These are phyloP conservation scores for Hypseocharis bilobata DNA, from an alignment of 441 rosid species.

Conservation along the genomic window DNA sequence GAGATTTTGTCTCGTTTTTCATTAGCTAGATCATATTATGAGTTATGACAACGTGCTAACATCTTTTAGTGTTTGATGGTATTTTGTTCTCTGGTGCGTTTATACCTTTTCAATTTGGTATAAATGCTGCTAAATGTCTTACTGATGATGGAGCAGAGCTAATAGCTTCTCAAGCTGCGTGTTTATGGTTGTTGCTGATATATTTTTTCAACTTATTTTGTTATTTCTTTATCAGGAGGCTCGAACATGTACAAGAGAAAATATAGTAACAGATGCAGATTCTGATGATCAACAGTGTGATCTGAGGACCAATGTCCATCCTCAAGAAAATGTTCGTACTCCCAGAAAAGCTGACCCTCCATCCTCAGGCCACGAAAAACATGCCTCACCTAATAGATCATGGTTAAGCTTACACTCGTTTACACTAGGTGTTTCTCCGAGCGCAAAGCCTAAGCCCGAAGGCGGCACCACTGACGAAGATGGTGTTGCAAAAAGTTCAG, in stretches of 20 bases:
- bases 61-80: background rate
- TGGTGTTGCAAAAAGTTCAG: conserved; percentile 23
- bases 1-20: background rate
- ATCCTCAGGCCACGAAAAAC: conserved; percentile 34
- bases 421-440: conserved; percentile 29
- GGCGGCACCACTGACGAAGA: conserved; percentile 23
- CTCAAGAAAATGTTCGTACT: conserved; percentile 13
- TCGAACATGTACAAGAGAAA: conserved; percentile 25
- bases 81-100: background rate
- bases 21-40: conserved; percentile 1
- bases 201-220: conserved; percentile 5
- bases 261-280: conserved; percentile 25
- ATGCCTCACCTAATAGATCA: conserved; percentile 38
- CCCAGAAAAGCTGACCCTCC: conserved; percentile 24
- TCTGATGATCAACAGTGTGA: conserved; percentile 26
- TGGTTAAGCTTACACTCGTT: conserved; percentile 76
- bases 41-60: background rate
- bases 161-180: background rate
- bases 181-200: background rate
- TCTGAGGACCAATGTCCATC: conserved; percentile 10
- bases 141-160: background rate
- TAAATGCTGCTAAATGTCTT: background rate
- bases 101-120: background rate
- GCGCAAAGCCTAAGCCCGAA: conserved; percentile 27
- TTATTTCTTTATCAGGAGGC: conserved; percentile 35